Percentiles rank a stretch among this genome's conserved stretches.
Evolutionary conservation across 805 yeast species (phyloP).

Genomic region (Wickerhamomyces chambardii): DNA sequence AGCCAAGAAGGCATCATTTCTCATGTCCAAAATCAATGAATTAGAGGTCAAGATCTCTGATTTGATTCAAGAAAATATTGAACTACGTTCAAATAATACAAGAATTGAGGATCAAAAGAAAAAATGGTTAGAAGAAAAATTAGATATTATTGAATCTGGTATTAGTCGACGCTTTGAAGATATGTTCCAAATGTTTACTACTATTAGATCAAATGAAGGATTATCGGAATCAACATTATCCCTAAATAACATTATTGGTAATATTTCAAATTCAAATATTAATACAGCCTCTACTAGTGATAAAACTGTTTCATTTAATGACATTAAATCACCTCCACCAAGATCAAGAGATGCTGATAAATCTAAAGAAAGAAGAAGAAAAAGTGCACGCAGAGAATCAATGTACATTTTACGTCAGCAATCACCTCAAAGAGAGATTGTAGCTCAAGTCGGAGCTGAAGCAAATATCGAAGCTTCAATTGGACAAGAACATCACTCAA

Average conservation of each 20-base stretch:
- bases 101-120: slow-evolving; percentile 20
- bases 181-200: slow-evolving; percentile 30
- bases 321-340: slow-evolving; percentile 14
- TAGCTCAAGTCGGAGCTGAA: not conserved
- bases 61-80: slow-evolving; percentile 40
- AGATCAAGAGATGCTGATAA: slow-evolving; percentile 5
- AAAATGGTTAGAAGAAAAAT: slow-evolving; percentile 25
- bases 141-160: slow-evolving; percentile 30
- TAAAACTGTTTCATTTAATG: slow-evolving; percentile 16
- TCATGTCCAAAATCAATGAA: slow-evolving; percentile 40
- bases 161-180: slow-evolving; percentile 34
- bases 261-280: too few species aligned
- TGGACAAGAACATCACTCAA: too few species aligned
- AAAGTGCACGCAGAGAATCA: slow-evolving; percentile 31
- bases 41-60: slow-evolving; percentile 43
- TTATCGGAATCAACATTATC: slow-evolving; percentile 13
- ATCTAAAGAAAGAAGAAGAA: slow-evolving; percentile 21
- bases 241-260: slow-evolving; percentile 1
- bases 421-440: slow-evolving; percentile 1
- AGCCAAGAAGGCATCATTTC: slow-evolving; percentile 47
- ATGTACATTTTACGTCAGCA: slow-evolving; percentile 23
- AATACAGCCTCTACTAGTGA: too few species aligned
- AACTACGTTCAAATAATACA: slow-evolving; percentile 27
- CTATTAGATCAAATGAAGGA: slow-evolving; percentile 32
- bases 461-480: not conserved